Conservation (phyloP, 768 basidiomycete species). For the Xanthoconium purpureum region DNA sequence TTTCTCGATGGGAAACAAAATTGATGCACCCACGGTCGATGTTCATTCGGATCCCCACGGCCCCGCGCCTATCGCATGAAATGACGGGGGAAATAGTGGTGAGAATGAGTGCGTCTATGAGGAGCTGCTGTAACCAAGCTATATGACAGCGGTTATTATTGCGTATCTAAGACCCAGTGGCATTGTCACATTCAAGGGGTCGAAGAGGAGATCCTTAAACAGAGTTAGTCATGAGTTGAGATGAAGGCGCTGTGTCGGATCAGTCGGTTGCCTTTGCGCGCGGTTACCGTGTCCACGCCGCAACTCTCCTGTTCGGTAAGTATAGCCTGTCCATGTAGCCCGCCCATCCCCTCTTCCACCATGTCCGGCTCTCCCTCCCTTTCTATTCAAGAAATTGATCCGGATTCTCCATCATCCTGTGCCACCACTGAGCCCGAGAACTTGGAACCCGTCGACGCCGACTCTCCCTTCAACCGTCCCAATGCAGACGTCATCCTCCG, state of each 20-base stretch:
- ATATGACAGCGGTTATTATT: not conserved
- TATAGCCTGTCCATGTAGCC: constrained; percentile 11
- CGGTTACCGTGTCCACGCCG: not conserved
- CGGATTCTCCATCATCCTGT: not conserved
- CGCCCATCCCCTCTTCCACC: not conserved
- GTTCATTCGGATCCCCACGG: too few species aligned
- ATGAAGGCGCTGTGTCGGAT: not conserved
- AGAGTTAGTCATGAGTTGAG: not conserved
- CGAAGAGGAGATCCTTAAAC: not conserved
- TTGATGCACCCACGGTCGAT: too few species aligned
- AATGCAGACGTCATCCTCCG: constrained; percentile 54
- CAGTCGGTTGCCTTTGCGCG: constrained; percentile 3
- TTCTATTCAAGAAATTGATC: constrained; percentile 6
- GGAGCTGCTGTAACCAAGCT: not conserved
- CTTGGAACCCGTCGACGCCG: constrained; percentile 26
- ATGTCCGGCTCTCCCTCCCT: constrained; percentile 16
- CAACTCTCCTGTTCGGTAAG: constrained; percentile 2
- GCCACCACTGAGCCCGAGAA: constrained; percentile 1
- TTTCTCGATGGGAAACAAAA: not conserved
- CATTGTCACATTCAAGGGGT: not conserved
- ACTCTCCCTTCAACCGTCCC: constrained; percentile 45
- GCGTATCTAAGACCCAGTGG: too few species aligned
- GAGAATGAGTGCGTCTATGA: not conserved
- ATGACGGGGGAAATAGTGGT: not conserved
- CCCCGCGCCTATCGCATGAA: not conserved